Evolutionary conservation across 2,329 filamentous ascomycete species (phyloP).

Genomic region (Didymella segeticola): DNA sequence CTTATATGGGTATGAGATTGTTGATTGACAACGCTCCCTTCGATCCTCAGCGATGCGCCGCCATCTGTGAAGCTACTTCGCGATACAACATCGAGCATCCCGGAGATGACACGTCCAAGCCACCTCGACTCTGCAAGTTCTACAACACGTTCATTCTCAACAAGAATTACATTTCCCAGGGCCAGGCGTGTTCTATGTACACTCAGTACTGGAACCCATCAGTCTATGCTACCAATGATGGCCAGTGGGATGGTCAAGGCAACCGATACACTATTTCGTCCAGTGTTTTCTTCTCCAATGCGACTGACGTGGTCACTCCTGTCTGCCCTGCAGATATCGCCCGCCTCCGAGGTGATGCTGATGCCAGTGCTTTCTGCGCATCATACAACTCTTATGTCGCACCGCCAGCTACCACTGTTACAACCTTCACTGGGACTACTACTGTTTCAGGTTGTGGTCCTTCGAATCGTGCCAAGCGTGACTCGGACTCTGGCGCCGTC

Average conservation of each 20-base stretch:
- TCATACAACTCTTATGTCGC: not conserved
- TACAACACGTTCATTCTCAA: constrained; percentile 43
- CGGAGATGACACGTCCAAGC: not conserved
- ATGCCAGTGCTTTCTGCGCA: constrained; percentile 1
- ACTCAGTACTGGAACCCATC: constrained; percentile 19
- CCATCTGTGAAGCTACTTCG: not conserved
- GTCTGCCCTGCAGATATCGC: constrained; percentile 4
- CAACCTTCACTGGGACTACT: not conserved
- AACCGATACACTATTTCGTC: constrained; percentile 9
- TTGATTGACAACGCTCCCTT: not conserved
- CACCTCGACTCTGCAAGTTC: constrained; percentile 35
- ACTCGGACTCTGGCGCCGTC: not conserved
- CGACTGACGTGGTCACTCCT: not conserved
- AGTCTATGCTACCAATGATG: not conserved
- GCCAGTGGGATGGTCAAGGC: constrained; percentile 1
- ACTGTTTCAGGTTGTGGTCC: not conserved
- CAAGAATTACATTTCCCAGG: constrained; percentile 36
- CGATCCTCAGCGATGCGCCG: not conserved
- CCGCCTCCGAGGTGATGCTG: not conserved
- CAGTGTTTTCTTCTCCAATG: constrained; percentile 1
- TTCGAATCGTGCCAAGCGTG: not conserved
- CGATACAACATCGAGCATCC: constrained; percentile 8
- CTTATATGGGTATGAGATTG: constrained; percentile 3
- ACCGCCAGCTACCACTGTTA: not conserved
- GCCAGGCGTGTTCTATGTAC: constrained; percentile 35